Evolutionary conservation across 1,139 yeast genomes (phyloP).

Genomic region (Kodamaea alishanica): DNA sequence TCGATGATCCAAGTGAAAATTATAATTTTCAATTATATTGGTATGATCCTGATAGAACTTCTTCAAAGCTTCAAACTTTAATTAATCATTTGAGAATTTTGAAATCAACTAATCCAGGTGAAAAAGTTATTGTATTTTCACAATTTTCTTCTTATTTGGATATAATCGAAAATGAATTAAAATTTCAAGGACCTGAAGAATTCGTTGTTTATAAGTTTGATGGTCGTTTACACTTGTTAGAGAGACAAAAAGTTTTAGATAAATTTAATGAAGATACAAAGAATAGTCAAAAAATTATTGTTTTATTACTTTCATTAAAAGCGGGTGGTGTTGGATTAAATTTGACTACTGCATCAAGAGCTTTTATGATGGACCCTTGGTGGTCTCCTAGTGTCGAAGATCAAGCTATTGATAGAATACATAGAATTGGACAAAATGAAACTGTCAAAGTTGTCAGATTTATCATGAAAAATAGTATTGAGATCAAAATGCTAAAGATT

Average conservation of each 20-base stretch:
- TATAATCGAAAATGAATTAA: constrained; percentile 62
- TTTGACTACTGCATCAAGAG: constrained; percentile 79
- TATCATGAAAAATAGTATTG: constrained; percentile 81
- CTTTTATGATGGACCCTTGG: constrained; percentile 97
- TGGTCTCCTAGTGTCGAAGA: constrained; percentile 95
- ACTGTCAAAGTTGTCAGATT: constrained; percentile 76
- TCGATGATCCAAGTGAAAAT: constrained; percentile 19
- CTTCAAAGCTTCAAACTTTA: constrained; percentile 76
- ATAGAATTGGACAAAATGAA: constrained; percentile 80
- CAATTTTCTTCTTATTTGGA: constrained; percentile 86
- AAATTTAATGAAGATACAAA: constrained; percentile 42
- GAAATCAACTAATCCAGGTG: constrained; percentile 54
- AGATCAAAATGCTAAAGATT: constrained; percentile 81
- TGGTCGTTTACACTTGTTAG: constrained; percentile 69
- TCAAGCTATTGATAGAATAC: constrained; percentile 93
- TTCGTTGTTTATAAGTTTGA: constrained; percentile 66
- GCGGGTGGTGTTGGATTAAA: constrained; percentile 97
- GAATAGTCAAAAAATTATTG: constrained; percentile 37
- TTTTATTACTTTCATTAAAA: constrained; percentile 72
- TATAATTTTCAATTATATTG: constrained; percentile 35
- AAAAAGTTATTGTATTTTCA: constrained; percentile 83
- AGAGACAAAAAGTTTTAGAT: constrained; percentile 59
- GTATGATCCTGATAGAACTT: constrained; percentile 50
- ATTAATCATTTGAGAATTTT: constrained; percentile 54
- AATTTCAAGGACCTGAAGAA: constrained; percentile 36